Base-by-base conservation (phyloP, 2,329 filamentous ascomycete genomes). In the Aspergillus candidus region DNA sequence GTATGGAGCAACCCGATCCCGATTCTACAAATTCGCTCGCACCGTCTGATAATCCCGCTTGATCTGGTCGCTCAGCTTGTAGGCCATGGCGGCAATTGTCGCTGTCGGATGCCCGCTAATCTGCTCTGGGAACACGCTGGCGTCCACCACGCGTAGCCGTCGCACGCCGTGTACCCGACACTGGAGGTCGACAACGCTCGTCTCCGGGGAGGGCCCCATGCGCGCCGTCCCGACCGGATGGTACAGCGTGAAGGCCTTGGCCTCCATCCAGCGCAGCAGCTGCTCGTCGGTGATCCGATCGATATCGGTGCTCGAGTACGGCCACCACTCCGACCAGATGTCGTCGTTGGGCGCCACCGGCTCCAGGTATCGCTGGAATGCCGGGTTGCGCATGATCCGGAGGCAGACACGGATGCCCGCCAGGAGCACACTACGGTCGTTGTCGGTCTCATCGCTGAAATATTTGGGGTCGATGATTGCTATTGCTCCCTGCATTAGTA, bases 81-180 rank as follows among this genome's bases (percentile, higher is more conserved):
- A 48, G 6, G 50, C 53, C 52, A 54, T 53, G 4, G 51, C 51
- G 11, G 40, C 51, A 44, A 54, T 51, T 6, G 52, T 44, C 4
- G 52, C 50, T 2, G 46, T 51, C 3, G 52, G 50, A 41, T 55
- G 52, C 12, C 52, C 52, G 38, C 52, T 55, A 4, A 53, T 43
- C 34, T 55, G 50, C 32, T 55, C 50, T 3, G 53, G 55, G 34
- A 57, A 54, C 3, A 58, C 46, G 44, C 55, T 54, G 1, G 49
- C 49, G 44, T 57, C 55, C 43, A 55, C 51, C 1, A 58, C 42
- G 0, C 53, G 39, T 12, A 58, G 40, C 2, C 48, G 38, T 11
- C 48, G 44, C 5, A 57, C 47, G 2, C 53, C 55, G 35, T 52
- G 49, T 1, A 58, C 54, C 6, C 46, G 46, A n/a, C 54, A 50